Percentiles rank a stretch among this genome's conserved stretches.
Evolutionary conservation across 805 yeast genomes (phyloP).

Genomic region (Spathaspora sp.): DNA sequence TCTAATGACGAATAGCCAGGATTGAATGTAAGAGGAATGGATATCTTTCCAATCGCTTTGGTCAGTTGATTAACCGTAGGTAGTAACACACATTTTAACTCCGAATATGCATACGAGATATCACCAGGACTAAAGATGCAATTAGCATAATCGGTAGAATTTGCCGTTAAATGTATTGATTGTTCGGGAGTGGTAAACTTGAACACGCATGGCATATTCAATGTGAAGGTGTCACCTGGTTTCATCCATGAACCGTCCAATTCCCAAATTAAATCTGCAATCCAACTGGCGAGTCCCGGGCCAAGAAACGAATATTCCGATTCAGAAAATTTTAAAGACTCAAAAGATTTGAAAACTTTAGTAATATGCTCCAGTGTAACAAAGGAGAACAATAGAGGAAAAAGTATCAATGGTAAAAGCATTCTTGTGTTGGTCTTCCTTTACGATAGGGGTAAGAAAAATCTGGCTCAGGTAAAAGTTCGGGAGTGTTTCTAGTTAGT

Average conservation of each 20-base stretch:
- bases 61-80: slow-evolving; percentile 9
- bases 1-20: slow-evolving; percentile 12
- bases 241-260: slow-evolving; percentile 12
- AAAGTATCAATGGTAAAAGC: neutral
- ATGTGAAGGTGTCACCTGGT: slow-evolving; percentile 25
- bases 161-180: slow-evolving; percentile 10
- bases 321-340: slow-evolving; percentile 8
- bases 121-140: slow-evolving; percentile 17
- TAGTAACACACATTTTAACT: slow-evolving; percentile 14
- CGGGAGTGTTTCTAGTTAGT: no score
- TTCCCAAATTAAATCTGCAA: slow-evolving; percentile 18
- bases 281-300: slow-evolving; percentile 12
- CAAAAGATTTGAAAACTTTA: slow-evolving; percentile 15
- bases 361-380: slow-evolving; percentile 4
- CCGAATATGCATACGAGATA: slow-evolving; percentile 11
- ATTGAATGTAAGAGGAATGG: slow-evolving; percentile 21
- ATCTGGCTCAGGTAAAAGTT: no score
- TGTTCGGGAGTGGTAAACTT: slow-evolving; percentile 15
- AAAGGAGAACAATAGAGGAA: neutral
- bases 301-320: neutral
- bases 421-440: no score
- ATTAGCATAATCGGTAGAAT: slow-evolving; percentile 15
- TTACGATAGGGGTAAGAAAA: no score
- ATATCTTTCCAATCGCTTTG: slow-evolving; percentile 13
- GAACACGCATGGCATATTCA: slow-evolving; percentile 23